phyloP scores from a whole-genome alignment of 2,329 filamentous ascomycete species.

The Tolypocladium ophioglossoides region DNA sequence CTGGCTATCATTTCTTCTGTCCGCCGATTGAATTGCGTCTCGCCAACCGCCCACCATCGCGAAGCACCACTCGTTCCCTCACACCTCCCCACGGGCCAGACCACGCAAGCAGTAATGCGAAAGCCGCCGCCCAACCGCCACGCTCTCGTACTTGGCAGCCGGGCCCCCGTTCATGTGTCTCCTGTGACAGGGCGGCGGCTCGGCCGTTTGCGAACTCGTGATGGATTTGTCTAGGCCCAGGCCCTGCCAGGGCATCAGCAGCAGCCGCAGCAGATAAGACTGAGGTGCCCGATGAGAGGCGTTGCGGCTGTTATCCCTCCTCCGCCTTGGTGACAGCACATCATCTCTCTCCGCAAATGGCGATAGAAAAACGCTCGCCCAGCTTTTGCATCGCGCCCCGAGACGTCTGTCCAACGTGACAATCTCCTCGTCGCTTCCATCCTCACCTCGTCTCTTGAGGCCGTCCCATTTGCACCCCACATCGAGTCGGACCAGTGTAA shows the following conservation, averaged over 20 bases:
- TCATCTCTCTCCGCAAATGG: neutral
- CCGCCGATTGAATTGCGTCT: neutral
- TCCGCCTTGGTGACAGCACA: neutral
- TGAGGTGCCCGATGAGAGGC: neutral
- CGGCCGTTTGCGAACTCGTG: neutral
- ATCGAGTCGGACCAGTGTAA: neutral
- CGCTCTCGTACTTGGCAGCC: neutral
- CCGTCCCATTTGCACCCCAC: neutral
- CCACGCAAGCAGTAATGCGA: neutral
- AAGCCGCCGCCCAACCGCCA: neutral
- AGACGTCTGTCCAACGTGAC: neutral
- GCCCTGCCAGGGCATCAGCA: neutral
- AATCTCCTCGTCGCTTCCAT: neutral
- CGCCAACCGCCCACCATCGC: neutral
- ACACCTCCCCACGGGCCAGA: neutral
- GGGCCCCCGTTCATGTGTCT: neutral
- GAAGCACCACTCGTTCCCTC: neutral
- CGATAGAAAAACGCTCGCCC: neutral
- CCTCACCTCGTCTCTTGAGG: neutral
- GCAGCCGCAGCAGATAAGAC: neutral
- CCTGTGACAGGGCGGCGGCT: neutral
- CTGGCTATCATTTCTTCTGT: no score
- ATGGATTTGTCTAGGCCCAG: neutral
- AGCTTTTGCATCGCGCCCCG: neutral
- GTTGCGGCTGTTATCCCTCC: neutral